phyloP scores from a whole-genome alignment of 2,329 filamentous ascomycete genomes.

The Juglanconis oblonga region DNA sequence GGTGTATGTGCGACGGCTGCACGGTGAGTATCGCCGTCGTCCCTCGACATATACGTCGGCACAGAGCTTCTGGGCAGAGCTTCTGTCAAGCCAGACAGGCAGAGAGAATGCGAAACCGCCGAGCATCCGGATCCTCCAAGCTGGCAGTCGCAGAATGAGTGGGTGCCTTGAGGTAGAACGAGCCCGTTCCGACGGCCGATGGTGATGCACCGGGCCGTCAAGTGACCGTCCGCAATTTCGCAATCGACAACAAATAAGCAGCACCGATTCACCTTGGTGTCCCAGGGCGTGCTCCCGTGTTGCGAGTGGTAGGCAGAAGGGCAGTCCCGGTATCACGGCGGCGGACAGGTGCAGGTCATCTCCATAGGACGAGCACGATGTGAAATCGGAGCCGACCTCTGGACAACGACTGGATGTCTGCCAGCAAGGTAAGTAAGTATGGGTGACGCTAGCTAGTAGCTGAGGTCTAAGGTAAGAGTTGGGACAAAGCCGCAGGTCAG shows the following conservation, averaged over 20 bases:
- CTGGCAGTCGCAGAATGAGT: neutral
- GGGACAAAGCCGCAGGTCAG: neutral
- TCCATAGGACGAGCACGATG: neutral
- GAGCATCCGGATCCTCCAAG: neutral
- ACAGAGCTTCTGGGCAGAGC: neutral
- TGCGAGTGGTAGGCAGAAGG: neutral
- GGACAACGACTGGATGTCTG: neutral
- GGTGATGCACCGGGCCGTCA: neutral
- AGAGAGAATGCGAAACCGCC: neutral
- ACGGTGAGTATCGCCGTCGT: neutral
- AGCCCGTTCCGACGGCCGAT: neutral
- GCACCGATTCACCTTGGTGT: neutral
- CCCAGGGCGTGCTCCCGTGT: neutral
- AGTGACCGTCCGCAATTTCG: neutral
- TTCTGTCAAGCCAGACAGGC: neutral
- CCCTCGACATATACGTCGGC: neutral
- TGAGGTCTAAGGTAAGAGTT: too few relatives aligned
- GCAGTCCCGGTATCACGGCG: neutral
- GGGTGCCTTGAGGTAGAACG: neutral
- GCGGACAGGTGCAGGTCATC: neutral
- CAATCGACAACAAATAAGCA: neutral
- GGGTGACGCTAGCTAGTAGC: too few relatives aligned
- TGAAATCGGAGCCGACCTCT: neutral
- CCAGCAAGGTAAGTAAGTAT: too few relatives aligned
- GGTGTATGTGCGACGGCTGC: conserved; percentile 2